phyloP scores from a whole-genome alignment of 2,329 filamentous ascomycete genomes.

The Botryosphaeria dothidea region DNA sequence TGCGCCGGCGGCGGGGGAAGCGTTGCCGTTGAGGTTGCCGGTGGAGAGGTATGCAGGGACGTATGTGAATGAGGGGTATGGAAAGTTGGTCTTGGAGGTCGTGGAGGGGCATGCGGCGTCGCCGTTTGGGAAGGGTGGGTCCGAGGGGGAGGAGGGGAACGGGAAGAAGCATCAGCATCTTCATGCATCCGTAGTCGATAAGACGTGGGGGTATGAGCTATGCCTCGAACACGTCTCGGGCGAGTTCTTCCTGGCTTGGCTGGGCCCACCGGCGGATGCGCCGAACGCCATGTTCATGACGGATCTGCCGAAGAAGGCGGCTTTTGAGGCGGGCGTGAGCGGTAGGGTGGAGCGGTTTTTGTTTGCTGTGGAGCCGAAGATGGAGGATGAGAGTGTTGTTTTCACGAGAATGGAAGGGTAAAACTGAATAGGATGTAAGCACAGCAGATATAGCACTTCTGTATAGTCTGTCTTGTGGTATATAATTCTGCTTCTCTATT shows the following conservation, averaged over 20 bases:
- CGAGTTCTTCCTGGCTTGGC: constrained; percentile 15
- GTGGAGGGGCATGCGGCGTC: not conserved
- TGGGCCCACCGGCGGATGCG: not conserved
- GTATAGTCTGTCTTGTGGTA: too few relatives aligned
- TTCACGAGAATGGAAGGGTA: too few relatives aligned
- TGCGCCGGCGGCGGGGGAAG: not conserved
- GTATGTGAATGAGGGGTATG: not conserved
- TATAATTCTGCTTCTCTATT: too few relatives aligned
- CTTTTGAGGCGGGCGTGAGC: not conserved
- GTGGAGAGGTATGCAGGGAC: not conserved
- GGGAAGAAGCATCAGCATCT: not conserved
- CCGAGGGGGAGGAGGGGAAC: not conserved
- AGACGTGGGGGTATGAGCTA: not conserved
- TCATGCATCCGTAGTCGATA: not conserved
- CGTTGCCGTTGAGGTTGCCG: not conserved
- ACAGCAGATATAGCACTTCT: too few relatives aligned
- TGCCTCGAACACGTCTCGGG: constrained; percentile 10
- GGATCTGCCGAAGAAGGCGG: not conserved
- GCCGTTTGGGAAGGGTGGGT: not conserved
- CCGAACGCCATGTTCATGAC: not conserved
- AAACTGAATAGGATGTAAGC: too few relatives aligned
- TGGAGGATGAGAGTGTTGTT: not conserved
- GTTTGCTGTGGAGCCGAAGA: constrained; percentile 5
- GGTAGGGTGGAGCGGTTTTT: not conserved
- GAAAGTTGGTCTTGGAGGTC: not conserved